Conservation (phyloP, 169 alveolate species). For the Besnoitia besnoiti region DNA sequence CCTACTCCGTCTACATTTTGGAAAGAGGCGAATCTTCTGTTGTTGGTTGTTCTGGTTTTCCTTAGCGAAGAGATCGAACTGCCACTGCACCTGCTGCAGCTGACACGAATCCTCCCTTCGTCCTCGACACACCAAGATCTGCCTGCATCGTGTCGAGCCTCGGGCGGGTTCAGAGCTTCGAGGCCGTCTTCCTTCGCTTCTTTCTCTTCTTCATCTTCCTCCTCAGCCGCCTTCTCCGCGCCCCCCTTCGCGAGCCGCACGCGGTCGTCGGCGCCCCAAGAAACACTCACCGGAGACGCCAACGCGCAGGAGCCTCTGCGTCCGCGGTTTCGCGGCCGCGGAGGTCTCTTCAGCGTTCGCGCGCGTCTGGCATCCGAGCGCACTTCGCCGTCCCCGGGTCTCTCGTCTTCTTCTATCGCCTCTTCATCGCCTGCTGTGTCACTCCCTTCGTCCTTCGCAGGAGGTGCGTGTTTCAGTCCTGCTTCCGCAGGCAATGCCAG, state of each 20-base stretch:
- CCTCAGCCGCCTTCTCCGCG: not conserved
- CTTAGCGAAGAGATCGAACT: constrained; percentile 22
- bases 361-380: not conserved
- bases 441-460: not conserved
- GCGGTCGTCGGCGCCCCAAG: not conserved
- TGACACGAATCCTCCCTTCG: not conserved
- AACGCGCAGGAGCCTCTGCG: not conserved
- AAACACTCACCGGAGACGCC: not conserved
- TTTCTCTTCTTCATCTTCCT: not conserved
- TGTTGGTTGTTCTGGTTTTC: not conserved
- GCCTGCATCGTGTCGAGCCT: too few relatives aligned
- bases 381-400: not conserved
- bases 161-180: not conserved
- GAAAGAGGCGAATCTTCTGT: too few relatives aligned
- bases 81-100: constrained; percentile 9
- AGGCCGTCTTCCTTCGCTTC: not conserved
- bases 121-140: too few relatives aligned
- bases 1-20: too few relatives aligned
- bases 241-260: not conserved
- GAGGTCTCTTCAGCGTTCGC: constrained; percentile 13
- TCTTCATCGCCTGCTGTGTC: not conserved
- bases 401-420: not conserved
- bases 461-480: not conserved
- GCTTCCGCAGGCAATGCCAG: not conserved
- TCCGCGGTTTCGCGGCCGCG: not conserved